These are phyloP conservation scores for Raffaelea deltoideospora DNA, from an alignment of 2,329 filamentous ascomycete genomes.

Conservation along the genomic window DNA sequence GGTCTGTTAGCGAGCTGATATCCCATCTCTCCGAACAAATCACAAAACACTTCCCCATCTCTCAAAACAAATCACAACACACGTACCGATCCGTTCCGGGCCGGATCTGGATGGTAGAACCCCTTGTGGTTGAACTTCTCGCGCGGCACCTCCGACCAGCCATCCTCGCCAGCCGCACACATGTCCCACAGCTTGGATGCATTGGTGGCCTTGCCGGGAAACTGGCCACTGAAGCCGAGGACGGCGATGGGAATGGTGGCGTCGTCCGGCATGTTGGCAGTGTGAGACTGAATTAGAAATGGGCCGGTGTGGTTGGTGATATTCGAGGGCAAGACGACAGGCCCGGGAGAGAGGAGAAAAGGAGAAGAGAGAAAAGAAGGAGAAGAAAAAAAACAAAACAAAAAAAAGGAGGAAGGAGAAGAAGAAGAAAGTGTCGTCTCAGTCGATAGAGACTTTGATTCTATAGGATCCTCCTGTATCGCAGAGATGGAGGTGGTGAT, in stretches of 20 bases:
- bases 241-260: slow-evolving; percentile 19
- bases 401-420: neutral
- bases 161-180: slow-evolving; percentile 7
- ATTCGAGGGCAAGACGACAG: neutral
- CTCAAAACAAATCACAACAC: neutral
- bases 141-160: slow-evolving; percentile 10
- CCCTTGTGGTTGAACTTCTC: slow-evolving; percentile 19
- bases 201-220: slow-evolving; percentile 18
- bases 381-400: too few relatives aligned
- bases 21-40: too few relatives aligned
- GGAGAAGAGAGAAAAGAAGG: neutral
- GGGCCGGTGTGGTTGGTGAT: neutral
- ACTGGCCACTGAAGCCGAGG: slow-evolving; percentile 21
- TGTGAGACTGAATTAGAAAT: neutral
- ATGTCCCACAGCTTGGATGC: slow-evolving; percentile 19
- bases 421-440: too few relatives aligned
- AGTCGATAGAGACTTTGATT: too few relatives aligned
- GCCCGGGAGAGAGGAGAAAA: neutral
- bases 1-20: neutral
- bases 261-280: slow-evolving; percentile 2
- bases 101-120: slow-evolving; percentile 14
- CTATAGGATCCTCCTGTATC: too few relatives aligned
- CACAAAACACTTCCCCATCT: too few relatives aligned
- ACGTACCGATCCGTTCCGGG: slow-evolving; percentile 10
- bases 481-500: too few relatives aligned